These are phyloP conservation scores for Aspergillus ibericus DNA, from an alignment of 2,329 filamentous ascomycete genomes.

Conservation along the genomic window DNA sequence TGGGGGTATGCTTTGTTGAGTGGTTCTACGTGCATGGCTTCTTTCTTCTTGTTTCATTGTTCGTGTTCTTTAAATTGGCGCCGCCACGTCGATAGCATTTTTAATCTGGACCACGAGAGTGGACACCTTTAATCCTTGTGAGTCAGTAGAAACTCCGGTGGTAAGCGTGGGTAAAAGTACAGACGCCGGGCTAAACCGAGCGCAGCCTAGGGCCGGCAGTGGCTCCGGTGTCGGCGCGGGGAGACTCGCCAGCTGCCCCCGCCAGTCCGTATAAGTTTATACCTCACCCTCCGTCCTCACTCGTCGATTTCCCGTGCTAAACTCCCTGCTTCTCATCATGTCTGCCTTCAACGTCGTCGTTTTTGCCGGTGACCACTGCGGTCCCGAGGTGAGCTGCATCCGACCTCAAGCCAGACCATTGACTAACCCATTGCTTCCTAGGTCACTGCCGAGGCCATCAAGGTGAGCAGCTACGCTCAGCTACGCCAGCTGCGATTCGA, in stretches of 20 bases:
- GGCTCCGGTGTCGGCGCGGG: constrained; percentile 31
- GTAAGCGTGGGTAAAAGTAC: background rate
- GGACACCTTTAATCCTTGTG: background rate
- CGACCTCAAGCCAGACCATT: background rate
- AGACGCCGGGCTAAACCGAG: constrained; percentile 8
- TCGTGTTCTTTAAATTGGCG: constrained; percentile 4
- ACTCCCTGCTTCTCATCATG: constrained; percentile 51
- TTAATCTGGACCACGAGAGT: background rate
- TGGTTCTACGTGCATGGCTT: constrained; percentile 2
- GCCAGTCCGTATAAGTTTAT: constrained; percentile 20
- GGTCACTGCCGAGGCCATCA: constrained; percentile 82
- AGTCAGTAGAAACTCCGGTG: background rate
- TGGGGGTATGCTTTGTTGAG: constrained; percentile 5
- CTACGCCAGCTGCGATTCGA: too few species aligned
- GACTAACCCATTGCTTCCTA: constrained; percentile 33
- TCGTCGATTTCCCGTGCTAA: constrained; percentile 7
- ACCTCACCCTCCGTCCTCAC: background rate
- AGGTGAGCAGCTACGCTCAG: constrained; percentile 54
- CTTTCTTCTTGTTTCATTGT: background rate
- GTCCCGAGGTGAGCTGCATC: constrained; percentile 67
- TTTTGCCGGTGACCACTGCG: constrained; percentile 80
- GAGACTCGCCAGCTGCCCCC: constrained; percentile 17
- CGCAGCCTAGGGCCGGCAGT: constrained; percentile 1
- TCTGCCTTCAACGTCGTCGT: constrained; percentile 75
- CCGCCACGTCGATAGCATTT: background rate